These are phyloP conservation scores for Phellopilus nigrolimitatus DNA, from an alignment of 1,284 basidiomycete genomes.

Conservation along the genomic window DNA sequence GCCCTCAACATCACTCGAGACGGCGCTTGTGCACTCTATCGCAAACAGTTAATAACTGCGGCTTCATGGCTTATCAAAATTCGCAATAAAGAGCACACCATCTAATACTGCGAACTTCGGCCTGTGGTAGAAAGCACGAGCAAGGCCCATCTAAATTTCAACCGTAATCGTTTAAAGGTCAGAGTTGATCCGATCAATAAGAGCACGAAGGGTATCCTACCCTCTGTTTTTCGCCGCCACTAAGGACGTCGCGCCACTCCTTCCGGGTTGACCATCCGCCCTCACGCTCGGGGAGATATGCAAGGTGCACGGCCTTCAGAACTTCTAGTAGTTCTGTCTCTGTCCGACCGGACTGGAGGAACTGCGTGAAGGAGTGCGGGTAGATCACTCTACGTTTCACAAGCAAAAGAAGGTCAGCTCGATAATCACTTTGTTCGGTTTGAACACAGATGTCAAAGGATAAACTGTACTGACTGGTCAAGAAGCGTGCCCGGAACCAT, in stretches of 20 bases:
- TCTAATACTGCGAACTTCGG: conserved; percentile 76
- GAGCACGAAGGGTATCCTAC: conserved; percentile 36
- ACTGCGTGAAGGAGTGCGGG: conserved; percentile 80
- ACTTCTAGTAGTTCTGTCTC: conserved; percentile 70
- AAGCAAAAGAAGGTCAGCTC: neutral
- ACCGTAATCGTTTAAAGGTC: no score
- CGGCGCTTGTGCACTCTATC: conserved; percentile 90
- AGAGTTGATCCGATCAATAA: no score
- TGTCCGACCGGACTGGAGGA: conserved; percentile 58
- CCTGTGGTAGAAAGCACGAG: conserved; percentile 79
- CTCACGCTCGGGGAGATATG: conserved; percentile 82
- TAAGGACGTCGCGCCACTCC: conserved; percentile 94
- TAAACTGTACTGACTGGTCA: conserved; percentile 67
- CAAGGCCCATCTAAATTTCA: conserved; percentile 89
- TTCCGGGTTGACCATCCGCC: conserved; percentile 88
- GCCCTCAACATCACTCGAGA: conserved; percentile 95
- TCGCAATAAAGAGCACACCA: conserved; percentile 40
- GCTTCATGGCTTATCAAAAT: conserved; percentile 5
- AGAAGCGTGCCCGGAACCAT: conserved; percentile 83
- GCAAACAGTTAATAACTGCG: conserved; percentile 18
- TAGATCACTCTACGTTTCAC: conserved; percentile 61
- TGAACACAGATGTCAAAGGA: neutral
- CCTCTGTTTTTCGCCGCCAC: conserved; percentile 93
- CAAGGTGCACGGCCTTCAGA: conserved; percentile 76
- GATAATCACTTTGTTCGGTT: conserved; percentile 1